These are phyloP conservation scores for Colletotrichum sp. DNA, from an alignment of 2,329 filamentous ascomycete species.

Conservation along the genomic window DNA sequence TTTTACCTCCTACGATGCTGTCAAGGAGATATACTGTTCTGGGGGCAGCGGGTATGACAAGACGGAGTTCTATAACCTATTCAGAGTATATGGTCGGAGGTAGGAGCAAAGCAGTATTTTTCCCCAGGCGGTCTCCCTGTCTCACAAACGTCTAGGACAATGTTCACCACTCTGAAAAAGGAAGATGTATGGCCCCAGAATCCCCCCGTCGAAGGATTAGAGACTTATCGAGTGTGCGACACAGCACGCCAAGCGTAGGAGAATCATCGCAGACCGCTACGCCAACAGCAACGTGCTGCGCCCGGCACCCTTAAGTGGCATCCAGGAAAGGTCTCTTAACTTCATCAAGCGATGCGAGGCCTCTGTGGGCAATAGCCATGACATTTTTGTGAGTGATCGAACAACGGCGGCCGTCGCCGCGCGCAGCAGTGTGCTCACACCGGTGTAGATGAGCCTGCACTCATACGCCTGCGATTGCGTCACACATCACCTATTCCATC, in stretches of 20 bases:
- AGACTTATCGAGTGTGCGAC: not conserved
- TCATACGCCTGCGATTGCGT: constrained; percentile 74
- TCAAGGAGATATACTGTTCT: constrained; percentile 68
- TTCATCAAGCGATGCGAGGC: constrained; percentile 60
- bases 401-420: not conserved
- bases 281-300: constrained; percentile 71
- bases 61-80: constrained; percentile 68
- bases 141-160: constrained; percentile 46
- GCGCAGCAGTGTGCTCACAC: constrained; percentile 1
- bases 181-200: constrained; percentile 46
- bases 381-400: constrained; percentile 62
- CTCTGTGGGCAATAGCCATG: constrained; percentile 50
- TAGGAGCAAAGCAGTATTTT: constrained; percentile 25
- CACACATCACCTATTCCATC: constrained; percentile 73
- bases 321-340: constrained; percentile 58
- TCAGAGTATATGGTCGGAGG: constrained; percentile 62
- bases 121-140: not conserved
- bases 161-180: constrained; percentile 65
- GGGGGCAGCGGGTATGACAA: constrained; percentile 69
- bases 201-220: not conserved
- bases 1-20: constrained; percentile 58
- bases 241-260: constrained; percentile 67
- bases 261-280: constrained; percentile 69
- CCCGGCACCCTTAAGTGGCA: constrained; percentile 57
- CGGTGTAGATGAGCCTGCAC: constrained; percentile 48